A percentile compares a stretch with the other conserved stretches of the same genome.
These are phyloP conservation scores for Talaromyces wortmannii DNA, from an alignment of 495 filamentous ascomycete genomes.

Conservation along the genomic window DNA sequence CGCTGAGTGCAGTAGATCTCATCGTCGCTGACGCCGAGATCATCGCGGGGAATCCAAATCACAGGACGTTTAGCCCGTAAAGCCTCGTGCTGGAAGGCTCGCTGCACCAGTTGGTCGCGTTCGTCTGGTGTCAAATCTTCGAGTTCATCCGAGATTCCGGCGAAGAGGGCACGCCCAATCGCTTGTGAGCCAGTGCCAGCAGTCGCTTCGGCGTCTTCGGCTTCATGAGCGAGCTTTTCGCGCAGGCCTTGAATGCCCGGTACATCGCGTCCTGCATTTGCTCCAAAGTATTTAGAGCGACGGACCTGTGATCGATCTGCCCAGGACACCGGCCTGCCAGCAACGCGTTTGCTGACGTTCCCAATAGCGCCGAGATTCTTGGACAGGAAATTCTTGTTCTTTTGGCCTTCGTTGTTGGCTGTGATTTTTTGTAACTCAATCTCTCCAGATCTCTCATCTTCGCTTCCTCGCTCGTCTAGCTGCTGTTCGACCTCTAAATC, in stretches of 20 bases:
- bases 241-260: constrained; percentile 26
- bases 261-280: constrained; percentile 20
- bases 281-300: constrained; percentile 34
- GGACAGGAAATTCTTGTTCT: constrained; percentile 2
- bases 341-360: constrained; percentile 14
- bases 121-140: constrained; percentile 92
- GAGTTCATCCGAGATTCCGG: constrained; percentile 81
- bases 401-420: constrained; percentile 12
- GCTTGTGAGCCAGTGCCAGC: constrained; percentile 45
- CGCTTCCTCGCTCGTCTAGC: constrained; percentile 33
- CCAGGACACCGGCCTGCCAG: constrained; percentile 24
- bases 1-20: constrained; percentile 72
- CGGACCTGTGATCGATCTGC: constrained; percentile 30
- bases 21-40: constrained; percentile 85
- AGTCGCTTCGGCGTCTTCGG: constrained; percentile 63
- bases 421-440: constrained; percentile 58
- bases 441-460: constrained; percentile 27
- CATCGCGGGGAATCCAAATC: constrained; percentile 92
- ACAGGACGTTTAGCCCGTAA: constrained; percentile 78
- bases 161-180: constrained; percentile 75
- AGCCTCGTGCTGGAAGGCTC: constrained; percentile 88
- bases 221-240: constrained; percentile 36
- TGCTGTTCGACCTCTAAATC: constrained; percentile 30
- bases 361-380: background rate
- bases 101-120: constrained; percentile 76